Evolutionary conservation across 202 grass and related monocot genomes (phyloP).

Genomic region (Musa balbisiana): DNA sequence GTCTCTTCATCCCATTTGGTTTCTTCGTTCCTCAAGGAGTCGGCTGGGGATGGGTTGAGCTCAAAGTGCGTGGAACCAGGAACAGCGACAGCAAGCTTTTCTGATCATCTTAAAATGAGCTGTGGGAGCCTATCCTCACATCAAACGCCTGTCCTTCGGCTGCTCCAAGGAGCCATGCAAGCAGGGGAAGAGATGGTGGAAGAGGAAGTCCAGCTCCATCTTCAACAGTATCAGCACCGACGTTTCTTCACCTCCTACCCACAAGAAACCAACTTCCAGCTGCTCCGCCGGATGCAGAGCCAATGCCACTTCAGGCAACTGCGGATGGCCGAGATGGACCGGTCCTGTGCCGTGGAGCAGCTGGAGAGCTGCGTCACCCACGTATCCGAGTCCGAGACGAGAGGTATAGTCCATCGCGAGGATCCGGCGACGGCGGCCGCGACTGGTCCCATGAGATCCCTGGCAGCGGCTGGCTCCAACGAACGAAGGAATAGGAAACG

Average conservation of each 20-base stretch:
- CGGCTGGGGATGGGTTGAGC: slow-evolving; percentile 6
- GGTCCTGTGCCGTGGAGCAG: slow-evolving; percentile 33
- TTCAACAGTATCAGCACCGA: slow-evolving; percentile 4
- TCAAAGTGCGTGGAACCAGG: slow-evolving; percentile 29
- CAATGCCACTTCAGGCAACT: background rate
- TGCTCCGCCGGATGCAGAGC: slow-evolving; percentile 20
- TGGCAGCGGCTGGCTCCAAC: slow-evolving; percentile 23
- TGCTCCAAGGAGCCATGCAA: slow-evolving; percentile 56
- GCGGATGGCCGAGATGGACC: background rate
- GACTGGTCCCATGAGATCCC: background rate
- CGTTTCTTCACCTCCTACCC: background rate
- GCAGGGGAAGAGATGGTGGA: slow-evolving; percentile 8
- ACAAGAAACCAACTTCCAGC: slow-evolving; percentile 24
- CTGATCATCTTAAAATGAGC: background rate
- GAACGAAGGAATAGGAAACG: slow-evolving; percentile 38
- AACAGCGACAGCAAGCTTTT: slow-evolving; percentile 33
- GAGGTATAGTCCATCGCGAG: background rate
- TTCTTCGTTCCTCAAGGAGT: background rate
- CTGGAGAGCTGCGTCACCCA: slow-evolving; percentile 85
- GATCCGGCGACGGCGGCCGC: background rate
- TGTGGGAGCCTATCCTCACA: slow-evolving; percentile 11
- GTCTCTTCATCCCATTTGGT: background rate
- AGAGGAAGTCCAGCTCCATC: background rate
- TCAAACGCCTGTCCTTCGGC: slow-evolving; percentile 62
- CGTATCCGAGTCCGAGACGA: slow-evolving; percentile 12